Base-by-base conservation (phyloP, 805 yeast species). In the Monosporozyma yasuniensis region DNA sequence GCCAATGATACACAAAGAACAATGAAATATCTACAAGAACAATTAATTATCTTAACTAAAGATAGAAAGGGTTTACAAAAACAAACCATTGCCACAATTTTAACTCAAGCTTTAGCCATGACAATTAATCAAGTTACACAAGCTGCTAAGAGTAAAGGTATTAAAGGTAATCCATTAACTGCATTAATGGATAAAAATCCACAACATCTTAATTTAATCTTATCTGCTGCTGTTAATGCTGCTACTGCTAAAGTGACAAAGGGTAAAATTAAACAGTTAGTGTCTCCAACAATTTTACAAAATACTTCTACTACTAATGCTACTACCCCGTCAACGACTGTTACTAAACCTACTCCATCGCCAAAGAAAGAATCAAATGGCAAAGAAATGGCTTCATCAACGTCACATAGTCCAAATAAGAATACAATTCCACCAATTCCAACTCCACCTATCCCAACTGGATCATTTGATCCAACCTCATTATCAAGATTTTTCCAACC, bases 81-180 rank as follows among this genome's bases (percentile, higher is more conserved):
- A 38, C 89, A 84, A 23, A 80, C 88, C 6, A 87, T 91, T 47
- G 86, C 96, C 0, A 86, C 81, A 52, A 80, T 89, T 49, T 72
- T 90, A 57, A 90, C 96, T 8, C 89, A 86, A 58, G 96, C 96
- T 1, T 73, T 90, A 56, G 96, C 96, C 2, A 85, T 90, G 72
- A 91, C 96, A 0, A 88, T 90, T 54, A 91, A 95, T 10, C 93
- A 86, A 64, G 91, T 86, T 9, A 84, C 85, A 51, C 90, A 83
- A 56, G 90, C 90, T 7, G 96, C 96, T 0, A 87, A 89, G 58
- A 82, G 81, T 57, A 87, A 84, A 35, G 90, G 93, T 16, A 82
- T 86, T 52, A 80, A 81, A 1, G 87, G 88, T 19, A 84, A 85
- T 58, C 90, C 93, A 4, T 70, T 86, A 53, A 80, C 85, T 12